A percentile compares a stretch with the other conserved stretches of the same genome.
These are phyloP conservation scores for Penicillium daleae DNA, from an alignment of 495 filamentous ascomycete genomes.

Conservation along the genomic window DNA sequence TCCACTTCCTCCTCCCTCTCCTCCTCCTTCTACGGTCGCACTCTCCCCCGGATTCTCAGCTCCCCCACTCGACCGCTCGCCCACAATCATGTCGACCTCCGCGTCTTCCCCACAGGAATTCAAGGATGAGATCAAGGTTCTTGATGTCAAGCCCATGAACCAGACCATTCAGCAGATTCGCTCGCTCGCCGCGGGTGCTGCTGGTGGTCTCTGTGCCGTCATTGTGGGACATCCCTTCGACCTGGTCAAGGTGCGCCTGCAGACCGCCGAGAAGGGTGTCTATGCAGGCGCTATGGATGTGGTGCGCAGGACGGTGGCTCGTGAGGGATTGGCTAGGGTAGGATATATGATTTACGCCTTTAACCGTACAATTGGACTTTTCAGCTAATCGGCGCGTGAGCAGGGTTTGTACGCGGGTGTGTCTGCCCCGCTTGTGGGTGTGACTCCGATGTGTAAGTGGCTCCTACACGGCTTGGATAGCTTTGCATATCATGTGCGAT, in stretches of 20 bases:
- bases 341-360: conserved; percentile 4
- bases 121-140: conserved; percentile 38
- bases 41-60: conserved; percentile 2
- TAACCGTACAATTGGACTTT: not conserved
- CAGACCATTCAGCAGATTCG: conserved; percentile 61
- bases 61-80: conserved; percentile 14
- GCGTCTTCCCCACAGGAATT: conserved; percentile 38
- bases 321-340: conserved; percentile 78
- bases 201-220: conserved; percentile 92
- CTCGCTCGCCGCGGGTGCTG: conserved; percentile 86
- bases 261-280: conserved; percentile 93
- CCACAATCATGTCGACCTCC: conserved; percentile 37
- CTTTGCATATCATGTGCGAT: not conserved
- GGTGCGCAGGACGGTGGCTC: conserved; percentile 80
- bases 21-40: conserved; percentile 3
- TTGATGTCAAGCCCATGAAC: conserved; percentile 44
- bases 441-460: conserved; percentile 96
- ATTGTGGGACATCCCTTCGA: conserved; percentile 96
- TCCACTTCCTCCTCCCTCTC: conserved; percentile 8
- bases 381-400: conserved; percentile 9
- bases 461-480: conserved; percentile 3
- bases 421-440: conserved; percentile 88
- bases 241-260: conserved; percentile 93
- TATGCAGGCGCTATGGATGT: conserved; percentile 92
- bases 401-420: conserved; percentile 96